These are phyloP conservation scores for Calonectria naviculata DNA, from an alignment of 2,329 filamentous ascomycete genomes.

Conservation along the genomic window DNA sequence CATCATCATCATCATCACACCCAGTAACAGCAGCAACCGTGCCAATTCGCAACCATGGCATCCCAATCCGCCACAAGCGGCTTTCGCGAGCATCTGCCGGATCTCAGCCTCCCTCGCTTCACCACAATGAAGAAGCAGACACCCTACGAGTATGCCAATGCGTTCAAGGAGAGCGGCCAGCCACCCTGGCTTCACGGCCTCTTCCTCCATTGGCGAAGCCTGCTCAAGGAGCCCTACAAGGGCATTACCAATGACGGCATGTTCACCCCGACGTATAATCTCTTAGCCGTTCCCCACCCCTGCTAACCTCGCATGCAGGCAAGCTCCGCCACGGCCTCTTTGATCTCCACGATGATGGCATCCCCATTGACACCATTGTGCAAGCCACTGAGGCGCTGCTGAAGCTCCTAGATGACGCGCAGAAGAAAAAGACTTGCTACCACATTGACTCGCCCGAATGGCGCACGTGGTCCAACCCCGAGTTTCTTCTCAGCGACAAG, in stretches of 20 bases:
- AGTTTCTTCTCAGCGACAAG: slow-evolving; percentile 76
- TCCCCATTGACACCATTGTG: slow-evolving; percentile 69
- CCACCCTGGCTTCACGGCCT: slow-evolving; percentile 76
- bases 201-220: slow-evolving; percentile 67
- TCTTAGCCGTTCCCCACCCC: slow-evolving; percentile 5
- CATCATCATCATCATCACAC: not conserved
- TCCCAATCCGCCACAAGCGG: slow-evolving; percentile 17
- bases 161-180: slow-evolving; percentile 66
- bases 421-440: slow-evolving; percentile 62
- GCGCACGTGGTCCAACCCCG: slow-evolving; percentile 78
- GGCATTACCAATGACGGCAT: slow-evolving; percentile 77
- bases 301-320: slow-evolving; percentile 48
- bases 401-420: slow-evolving; percentile 56
- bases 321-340: slow-evolving; percentile 65
- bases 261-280: slow-evolving; percentile 12
- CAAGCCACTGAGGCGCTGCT: slow-evolving; percentile 60
- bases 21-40: not conserved
- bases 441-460: slow-evolving; percentile 78
- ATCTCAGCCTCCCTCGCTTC: slow-evolving; percentile 71
- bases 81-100: slow-evolving; percentile 68
- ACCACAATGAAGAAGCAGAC: slow-evolving; percentile 71
- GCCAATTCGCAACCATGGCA: slow-evolving; percentile 5
- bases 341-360: slow-evolving; percentile 70
- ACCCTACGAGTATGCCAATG: slow-evolving; percentile 69
- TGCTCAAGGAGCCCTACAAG: slow-evolving; percentile 75